Evolutionary conservation across 768 basidiomycete species (phyloP), one percentile per base, ranked within the genome.

Genomic region (Tremella fuciformis): DNA sequence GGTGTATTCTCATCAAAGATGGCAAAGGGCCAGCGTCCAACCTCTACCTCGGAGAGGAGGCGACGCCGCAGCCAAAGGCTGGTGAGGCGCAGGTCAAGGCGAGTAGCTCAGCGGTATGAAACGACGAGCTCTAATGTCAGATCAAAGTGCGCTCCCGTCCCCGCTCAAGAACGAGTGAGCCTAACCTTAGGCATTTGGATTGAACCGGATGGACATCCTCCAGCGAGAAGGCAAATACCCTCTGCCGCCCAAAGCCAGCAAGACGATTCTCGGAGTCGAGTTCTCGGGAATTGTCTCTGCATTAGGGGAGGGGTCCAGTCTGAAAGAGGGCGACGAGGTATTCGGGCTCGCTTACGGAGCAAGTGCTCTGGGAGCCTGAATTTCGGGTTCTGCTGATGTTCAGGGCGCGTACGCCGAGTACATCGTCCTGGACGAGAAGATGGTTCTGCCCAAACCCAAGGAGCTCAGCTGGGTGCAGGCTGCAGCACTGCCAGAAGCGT

Each of bases 391-490:
- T 11, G 29, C 29, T 34, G 29, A 34, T 11, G 6, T 4, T 25
- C 21, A 41, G 91, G 91, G 91, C 37, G 90, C 91, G 44, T 93
- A 92, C 69, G 91, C 91, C 37, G 88, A 93, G 74, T 93, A 85
- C 73, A 84, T 97, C 62, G 83, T 80, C 24, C 83, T 85, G 41
- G 80, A 82, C 8, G 80, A 85, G 59, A 83, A 82, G 1, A 83
- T 88, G 78, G 73, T 94, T 57, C 78, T 91, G 58, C 79, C 71
- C 60, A 96, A 97, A 76, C 90, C 91, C 7, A 71, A 75, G 24
- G 77, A 85, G 72, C 79, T 98, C 60, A 83, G 85, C 26, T 94
- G 88, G 88, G 81, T 79, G 0, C 85, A 96, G 70, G 91, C 90
- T 8, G 91, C 92, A 13, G 86, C 85, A 65, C 84, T 96, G 40